phyloP scores from a whole-genome alignment of 495 filamentous ascomycete species.

The Hyaloscypha variabilis region DNA sequence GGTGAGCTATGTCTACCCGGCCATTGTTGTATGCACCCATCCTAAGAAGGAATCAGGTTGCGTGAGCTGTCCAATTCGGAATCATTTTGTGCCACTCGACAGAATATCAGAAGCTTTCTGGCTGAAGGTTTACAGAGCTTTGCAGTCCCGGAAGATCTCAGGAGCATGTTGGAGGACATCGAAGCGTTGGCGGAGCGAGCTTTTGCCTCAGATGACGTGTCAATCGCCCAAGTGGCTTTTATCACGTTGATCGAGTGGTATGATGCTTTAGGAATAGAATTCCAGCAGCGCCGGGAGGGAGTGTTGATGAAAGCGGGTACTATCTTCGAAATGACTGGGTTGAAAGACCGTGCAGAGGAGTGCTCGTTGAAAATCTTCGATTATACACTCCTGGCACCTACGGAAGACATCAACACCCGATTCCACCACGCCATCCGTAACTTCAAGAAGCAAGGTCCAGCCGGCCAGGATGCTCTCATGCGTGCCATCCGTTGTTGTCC shows the following conservation, averaged over 20 bases:
- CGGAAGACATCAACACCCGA: neutral
- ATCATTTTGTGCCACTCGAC: constrained; percentile 2
- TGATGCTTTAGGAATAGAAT: neutral
- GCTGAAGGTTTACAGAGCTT: neutral
- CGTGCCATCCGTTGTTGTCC: constrained; percentile 1
- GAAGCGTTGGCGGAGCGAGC: neutral
- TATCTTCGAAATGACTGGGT: constrained; percentile 1
- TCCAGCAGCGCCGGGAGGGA: neutral
- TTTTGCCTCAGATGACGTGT: neutral
- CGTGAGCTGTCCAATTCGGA: neutral
- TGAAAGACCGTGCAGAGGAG: neutral
- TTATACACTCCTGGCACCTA: neutral
- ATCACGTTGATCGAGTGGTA: constrained; percentile 6
- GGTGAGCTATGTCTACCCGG: neutral
- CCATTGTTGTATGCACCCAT: neutral
- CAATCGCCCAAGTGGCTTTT: neutral
- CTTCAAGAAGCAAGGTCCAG: neutral
- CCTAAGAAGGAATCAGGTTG: constrained; percentile 7
- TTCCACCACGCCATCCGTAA: constrained; percentile 7
- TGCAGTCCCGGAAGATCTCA: neutral
- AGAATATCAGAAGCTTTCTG: neutral
- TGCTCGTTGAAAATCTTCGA: constrained; percentile 9
- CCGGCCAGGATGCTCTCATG: constrained; percentile 4
- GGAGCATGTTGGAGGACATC: neutral
- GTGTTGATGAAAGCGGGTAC: neutral